These are phyloP conservation scores for Diatrype stigma DNA, from an alignment of 2,329 filamentous ascomycete species.

Conservation along the genomic window DNA sequence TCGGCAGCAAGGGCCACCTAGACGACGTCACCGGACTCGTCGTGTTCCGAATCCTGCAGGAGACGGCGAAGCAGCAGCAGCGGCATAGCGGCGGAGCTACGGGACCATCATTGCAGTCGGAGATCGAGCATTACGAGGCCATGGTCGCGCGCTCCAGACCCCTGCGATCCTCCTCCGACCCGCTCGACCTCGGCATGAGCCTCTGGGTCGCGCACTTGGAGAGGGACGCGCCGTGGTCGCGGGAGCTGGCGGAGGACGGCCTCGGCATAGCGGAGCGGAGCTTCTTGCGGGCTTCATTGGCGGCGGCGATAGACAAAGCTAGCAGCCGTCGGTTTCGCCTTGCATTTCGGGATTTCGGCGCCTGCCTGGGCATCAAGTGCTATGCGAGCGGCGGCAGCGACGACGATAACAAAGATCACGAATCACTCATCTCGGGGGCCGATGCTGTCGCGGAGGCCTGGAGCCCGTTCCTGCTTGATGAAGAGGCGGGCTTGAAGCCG, in stretches of 20 bases:
- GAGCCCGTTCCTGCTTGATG: constrained; percentile 30
- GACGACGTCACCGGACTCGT: constrained; percentile 53
- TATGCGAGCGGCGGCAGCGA: constrained; percentile 24
- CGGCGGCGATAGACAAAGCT: constrained; percentile 19
- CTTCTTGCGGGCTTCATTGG: constrained; percentile 20
- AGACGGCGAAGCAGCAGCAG: constrained; percentile 28
- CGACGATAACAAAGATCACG: constrained; percentile 18
- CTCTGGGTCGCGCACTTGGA: constrained; percentile 54
- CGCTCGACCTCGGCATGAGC: constrained; percentile 56
- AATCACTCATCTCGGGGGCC: constrained; percentile 20
- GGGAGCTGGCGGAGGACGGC: constrained; percentile 27
- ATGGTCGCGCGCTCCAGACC: constrained; percentile 40
- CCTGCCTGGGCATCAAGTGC: constrained; percentile 43
- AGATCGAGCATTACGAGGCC: constrained; percentile 48
- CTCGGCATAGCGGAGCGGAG: constrained; percentile 21
- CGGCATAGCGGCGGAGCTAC: background rate
- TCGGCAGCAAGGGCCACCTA: constrained; percentile 49
- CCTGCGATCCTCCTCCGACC: constrained; percentile 42
- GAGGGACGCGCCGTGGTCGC: constrained; percentile 44
- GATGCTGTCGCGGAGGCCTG: constrained; percentile 29
- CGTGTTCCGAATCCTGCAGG: constrained; percentile 44
- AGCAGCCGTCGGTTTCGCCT: constrained; percentile 20
- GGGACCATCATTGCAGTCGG: constrained; percentile 34
- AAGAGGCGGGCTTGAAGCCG: constrained; percentile 39
- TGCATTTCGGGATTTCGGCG: constrained; percentile 53